These are phyloP conservation scores for Coleophoma eucalyptorum DNA, from an alignment of 2,329 filamentous ascomycete species.

Conservation along the genomic window DNA sequence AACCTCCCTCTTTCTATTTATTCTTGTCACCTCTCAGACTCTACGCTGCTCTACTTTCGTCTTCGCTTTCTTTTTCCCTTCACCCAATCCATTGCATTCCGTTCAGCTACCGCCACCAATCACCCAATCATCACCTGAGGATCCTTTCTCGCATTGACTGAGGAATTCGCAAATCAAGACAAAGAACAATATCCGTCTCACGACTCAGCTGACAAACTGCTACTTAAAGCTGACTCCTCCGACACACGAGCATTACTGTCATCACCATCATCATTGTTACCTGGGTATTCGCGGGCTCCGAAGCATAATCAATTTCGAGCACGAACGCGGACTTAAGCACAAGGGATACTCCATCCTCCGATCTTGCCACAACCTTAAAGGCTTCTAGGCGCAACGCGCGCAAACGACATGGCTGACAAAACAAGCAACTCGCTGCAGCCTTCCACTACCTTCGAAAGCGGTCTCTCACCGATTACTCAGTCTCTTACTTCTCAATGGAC, in stretches of 20 bases:
- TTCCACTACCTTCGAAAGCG: slow-evolving; percentile 24
- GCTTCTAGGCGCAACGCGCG: slow-evolving; percentile 10
- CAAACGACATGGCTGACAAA: slow-evolving; percentile 22
- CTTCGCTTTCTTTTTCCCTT: neutral
- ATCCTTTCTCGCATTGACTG: slow-evolving; percentile 18
- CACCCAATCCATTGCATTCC: slow-evolving; percentile 9
- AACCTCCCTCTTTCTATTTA: neutral
- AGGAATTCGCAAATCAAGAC: slow-evolving; percentile 10
- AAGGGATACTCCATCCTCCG: slow-evolving; percentile 6
- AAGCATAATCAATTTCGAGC: neutral
- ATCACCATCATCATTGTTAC: slow-evolving; percentile 6
- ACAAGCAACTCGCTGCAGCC: slow-evolving; percentile 17
- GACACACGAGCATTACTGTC: neutral
- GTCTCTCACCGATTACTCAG: slow-evolving; percentile 14
- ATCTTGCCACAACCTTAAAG: slow-evolving; percentile 17
- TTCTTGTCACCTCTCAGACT: slow-evolving; percentile 7
- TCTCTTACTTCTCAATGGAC: slow-evolving; percentile 11
- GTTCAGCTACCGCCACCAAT: slow-evolving; percentile 5
- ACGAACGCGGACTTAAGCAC: slow-evolving; percentile 17
- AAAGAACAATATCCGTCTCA: slow-evolving; percentile 21
- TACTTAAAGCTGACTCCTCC: slow-evolving; percentile 16
- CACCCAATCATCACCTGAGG: slow-evolving; percentile 6
- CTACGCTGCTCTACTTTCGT: slow-evolving; percentile 5
- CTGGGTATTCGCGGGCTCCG: slow-evolving; percentile 3
- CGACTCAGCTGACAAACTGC: neutral